Evolutionary conservation across 176 grass and related monocot species (phyloP), one percentile per base, ranked within the genome.

Genomic region (Cenchrus americanus): DNA sequence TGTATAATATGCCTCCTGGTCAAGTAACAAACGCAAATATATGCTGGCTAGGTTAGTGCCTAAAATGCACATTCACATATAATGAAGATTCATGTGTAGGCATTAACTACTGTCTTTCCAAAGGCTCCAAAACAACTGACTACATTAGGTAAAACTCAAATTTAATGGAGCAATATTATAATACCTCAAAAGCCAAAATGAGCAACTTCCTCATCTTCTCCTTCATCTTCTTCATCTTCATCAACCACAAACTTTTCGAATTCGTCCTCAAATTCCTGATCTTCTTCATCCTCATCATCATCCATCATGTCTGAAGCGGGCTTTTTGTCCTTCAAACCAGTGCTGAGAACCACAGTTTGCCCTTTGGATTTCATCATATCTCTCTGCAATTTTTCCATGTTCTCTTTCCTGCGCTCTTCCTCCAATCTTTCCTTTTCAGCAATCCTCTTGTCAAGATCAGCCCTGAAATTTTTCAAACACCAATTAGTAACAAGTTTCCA

Each of bases 281-380:
- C 95, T 52, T 97, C 89, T 63, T 97, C 88, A 21, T 94, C 87
- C 23, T 83, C 82, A 43, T 76, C 90, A 26, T 84, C 89, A 69
- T 93, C 90, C 87, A 87, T 95, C 69, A 88, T 88, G 26, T 79
- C 88, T 47, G 74, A 75, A 73, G 68, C 44, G 55, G 66, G 47
- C 71, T 62, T 79, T 83, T 92, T 93, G 51, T 89, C 89, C 85
- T 93, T 95, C 79, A 93, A 90, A 71, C 93, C 96, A 78, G 93
- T 95, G 77, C 89, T 95, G 32, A 98, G 91, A 34, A 98, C 86
- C 59, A 92, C 93, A 66, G 89, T 98, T 70, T 93, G 87, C 44
- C 93, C 96, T 92, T 93, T 98, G 23, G 93, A 90, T 74, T 93
- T 93, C 78, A 93, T 86, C 96, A 95, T 93, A 86, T 95, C 96